Evolutionary conservation across 192 early-diverging fungal genomes (phyloP), one percentile per base, ranked within the genome.

Genomic region (Spizellomyces sp.): DNA sequence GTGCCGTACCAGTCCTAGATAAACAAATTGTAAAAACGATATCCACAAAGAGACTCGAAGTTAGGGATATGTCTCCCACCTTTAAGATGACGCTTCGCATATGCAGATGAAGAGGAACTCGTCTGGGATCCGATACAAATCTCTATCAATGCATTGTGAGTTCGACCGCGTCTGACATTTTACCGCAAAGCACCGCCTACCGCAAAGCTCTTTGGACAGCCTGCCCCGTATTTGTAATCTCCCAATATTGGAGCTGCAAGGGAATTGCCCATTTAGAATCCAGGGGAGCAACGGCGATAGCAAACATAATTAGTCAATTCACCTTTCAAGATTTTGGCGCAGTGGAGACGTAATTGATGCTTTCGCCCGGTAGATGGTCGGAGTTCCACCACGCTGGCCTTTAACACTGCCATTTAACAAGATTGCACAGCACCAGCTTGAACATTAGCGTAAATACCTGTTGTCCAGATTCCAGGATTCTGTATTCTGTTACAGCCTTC

Each of bases 311-410:
- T 10, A 42, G 8, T 36, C 27, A 17, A 12, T 60, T 43, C 58
- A 77, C 75, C 64, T 15, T 78, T 71, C 36, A 61, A 72, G 36
- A 44, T 45, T 50, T 41, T 65, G 42, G 81, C 75, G 59, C 78
- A 83, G 67, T 83, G 81, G 17, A 83, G 58, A 19, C 83, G 52
- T 10, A 84, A 67, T 58, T 84, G 83, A 58, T 84, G 80, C 66
- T 84, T 84, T 44, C 83, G 58, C 41, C 83, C 83, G 12, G 80
- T 84, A 6, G 36, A 15, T 7, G 83, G 83, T 36, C 48, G 46
- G 9, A 84, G 64, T 69, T 82, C 80, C 8, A 80, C 8, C 22
- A 72, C 52, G 5, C 77, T 71, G 9, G 27, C 27, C 27, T 36
- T 36, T 36, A 36, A 36, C 3, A 3, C 27, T 36, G 27, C 27